Conservation (phyloP, 306 rosid species). For the Prunus fruticosa region DNA sequence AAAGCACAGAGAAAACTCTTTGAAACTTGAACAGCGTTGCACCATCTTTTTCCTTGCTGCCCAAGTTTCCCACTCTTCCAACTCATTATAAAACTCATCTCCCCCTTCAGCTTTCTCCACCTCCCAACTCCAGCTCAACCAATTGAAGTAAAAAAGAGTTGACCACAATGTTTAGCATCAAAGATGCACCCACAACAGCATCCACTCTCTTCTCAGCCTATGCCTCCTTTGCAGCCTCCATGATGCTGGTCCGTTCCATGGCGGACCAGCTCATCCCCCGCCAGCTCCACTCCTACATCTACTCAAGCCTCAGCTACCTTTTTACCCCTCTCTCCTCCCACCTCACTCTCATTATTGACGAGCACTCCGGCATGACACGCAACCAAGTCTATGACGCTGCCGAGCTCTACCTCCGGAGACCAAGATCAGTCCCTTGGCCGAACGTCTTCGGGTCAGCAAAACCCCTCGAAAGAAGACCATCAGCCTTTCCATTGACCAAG, state of each 20-base stretch:
- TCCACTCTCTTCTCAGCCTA: conserved; percentile 38
- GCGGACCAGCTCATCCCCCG: conserved; percentile 31
- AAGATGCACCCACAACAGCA: conserved; percentile 21
- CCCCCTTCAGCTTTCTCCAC: neutral
- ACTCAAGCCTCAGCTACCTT: conserved; percentile 19
- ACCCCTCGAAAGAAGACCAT: conserved; percentile 25
- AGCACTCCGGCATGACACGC: conserved; percentile 17
- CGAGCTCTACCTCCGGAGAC: conserved; percentile 29
- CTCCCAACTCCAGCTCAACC: neutral
- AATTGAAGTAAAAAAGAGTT: neutral
- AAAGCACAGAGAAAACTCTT: neutral
- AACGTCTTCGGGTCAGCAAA: conserved; percentile 25
- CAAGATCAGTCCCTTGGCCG: conserved; percentile 19
- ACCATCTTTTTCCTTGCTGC: neutral
- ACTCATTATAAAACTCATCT: neutral
- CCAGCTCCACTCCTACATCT: conserved; percentile 21
- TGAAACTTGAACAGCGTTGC: neutral
- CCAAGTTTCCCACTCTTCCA: neutral
- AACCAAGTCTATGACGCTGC: conserved; percentile 40
- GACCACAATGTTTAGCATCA: neutral
- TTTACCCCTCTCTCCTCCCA: conserved; percentile 28
- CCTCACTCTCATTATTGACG: conserved; percentile 28
- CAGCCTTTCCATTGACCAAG: conserved; percentile 23
- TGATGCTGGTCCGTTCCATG: conserved; percentile 34
- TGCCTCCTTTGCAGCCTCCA: conserved; percentile 36